Conservation (phyloP, 169 alveolate species). For the Babesia microti region DNA sequence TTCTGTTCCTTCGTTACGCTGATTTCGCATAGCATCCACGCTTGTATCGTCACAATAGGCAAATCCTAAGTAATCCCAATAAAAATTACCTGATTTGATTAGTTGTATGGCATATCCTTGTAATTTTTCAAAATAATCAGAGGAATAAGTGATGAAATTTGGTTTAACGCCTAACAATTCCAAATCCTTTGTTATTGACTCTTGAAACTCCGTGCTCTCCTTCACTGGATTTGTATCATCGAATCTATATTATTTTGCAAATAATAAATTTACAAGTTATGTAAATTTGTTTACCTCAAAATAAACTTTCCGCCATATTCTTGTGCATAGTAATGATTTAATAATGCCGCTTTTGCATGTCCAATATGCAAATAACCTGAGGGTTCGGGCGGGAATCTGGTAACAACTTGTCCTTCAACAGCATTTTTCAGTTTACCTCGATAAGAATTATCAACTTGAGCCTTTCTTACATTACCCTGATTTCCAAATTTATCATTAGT, state of each 20-base stretch:
- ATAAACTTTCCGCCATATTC: constrained; percentile 89
- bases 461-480: too few relatives aligned
- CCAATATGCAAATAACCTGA: constrained; percentile 98
- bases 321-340: constrained; percentile 87
- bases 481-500: too few relatives aligned
- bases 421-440: constrained; percentile 77
- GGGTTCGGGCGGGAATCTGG: constrained; percentile 99
- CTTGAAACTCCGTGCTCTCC: constrained; percentile 91
- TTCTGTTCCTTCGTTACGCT: constrained; percentile 89
- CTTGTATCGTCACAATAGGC: constrained; percentile 96
- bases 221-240: constrained; percentile 97
- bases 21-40: constrained; percentile 88
- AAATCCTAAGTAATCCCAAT: constrained; percentile 39
- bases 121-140: constrained; percentile 85
- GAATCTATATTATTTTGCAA: constrained; percentile 70
- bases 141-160: constrained; percentile 80
- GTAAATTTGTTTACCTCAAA: constrained; percentile 44
- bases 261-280: constrained; percentile 1
- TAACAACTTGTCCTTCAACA: constrained; percentile 88
- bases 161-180: constrained; percentile 76
- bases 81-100: constrained; percentile 59
- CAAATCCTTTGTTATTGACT: constrained; percentile 83
- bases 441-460: too few relatives aligned
- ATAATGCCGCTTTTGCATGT: constrained; percentile 95
- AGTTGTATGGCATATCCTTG: constrained; percentile 74